These are phyloP conservation scores for Phytophthora pinifolia DNA, from an alignment of 352 stramenopile genomes.

Conservation along the genomic window DNA sequence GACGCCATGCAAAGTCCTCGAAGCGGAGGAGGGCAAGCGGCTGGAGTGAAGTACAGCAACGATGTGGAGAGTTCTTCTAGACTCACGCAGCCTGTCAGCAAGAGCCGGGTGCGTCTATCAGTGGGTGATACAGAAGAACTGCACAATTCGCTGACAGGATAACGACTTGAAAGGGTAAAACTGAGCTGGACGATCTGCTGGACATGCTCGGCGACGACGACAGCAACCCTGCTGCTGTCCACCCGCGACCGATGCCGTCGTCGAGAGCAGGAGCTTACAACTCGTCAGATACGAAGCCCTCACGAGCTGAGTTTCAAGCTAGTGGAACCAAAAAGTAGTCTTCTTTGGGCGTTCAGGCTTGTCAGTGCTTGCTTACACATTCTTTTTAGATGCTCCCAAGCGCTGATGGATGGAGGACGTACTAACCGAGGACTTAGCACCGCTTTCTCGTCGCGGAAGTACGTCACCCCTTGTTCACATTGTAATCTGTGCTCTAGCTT, in stretches of 20 bases:
- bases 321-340: constrained; percentile 60
- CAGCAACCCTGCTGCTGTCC: constrained; percentile 28
- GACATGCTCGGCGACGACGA: constrained; percentile 60
- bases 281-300: constrained; percentile 12
- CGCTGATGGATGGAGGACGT: constrained; percentile 52
- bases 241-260: constrained; percentile 31
- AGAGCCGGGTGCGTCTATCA: constrained; percentile 16
- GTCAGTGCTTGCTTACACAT: background rate
- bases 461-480: constrained; percentile 8
- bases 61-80: constrained; percentile 1
- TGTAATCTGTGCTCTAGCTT: background rate
- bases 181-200: constrained; percentile 74
- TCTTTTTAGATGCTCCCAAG: constrained; percentile 51
- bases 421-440: constrained; percentile 62
- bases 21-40: constrained; percentile 9
- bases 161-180: constrained; percentile 26
- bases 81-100: constrained; percentile 15
- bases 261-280: constrained; percentile 19
- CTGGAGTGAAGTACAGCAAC: constrained; percentile 14
- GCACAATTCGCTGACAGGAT: too few relatives aligned
- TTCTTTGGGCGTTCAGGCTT: background rate
- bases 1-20: constrained; percentile 49
- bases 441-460: constrained; percentile 55
- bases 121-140: background rate
- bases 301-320: constrained; percentile 36